phyloP scores from a whole-genome alignment of 2,329 filamentous ascomycete genomes.

The Hypoxylon sp. region DNA sequence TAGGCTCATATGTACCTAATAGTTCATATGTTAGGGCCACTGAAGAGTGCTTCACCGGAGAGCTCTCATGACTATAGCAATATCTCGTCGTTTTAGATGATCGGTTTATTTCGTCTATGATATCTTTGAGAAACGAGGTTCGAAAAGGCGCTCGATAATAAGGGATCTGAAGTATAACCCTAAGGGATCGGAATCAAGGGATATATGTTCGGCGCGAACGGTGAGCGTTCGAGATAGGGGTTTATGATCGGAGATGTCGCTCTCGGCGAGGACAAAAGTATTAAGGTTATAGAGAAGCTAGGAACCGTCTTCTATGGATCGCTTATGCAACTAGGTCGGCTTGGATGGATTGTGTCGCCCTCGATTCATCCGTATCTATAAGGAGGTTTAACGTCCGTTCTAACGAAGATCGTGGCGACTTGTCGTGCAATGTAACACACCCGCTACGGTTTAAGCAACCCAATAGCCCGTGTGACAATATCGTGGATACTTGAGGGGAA shows the following conservation, averaged over 20 bases:
- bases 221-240: constrained; percentile 14
- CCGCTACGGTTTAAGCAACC: constrained; percentile 25
- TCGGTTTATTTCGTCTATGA: constrained; percentile 53
- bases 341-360: constrained; percentile 25
- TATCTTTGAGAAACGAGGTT: constrained; percentile 60
- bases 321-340: constrained; percentile 15
- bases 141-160: constrained; percentile 70
- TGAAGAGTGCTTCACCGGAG: constrained; percentile 58
- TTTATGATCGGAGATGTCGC: constrained; percentile 22
- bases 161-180: constrained; percentile 67
- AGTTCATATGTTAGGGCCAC: constrained; percentile 65
- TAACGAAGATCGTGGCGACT: constrained; percentile 25
- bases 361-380: constrained; percentile 34
- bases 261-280: constrained; percentile 28
- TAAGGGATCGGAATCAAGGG: constrained; percentile 52
- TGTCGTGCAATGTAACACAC: constrained; percentile 39
- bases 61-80: constrained; percentile 59
- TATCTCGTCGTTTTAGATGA: constrained; percentile 50
- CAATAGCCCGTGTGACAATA: constrained; percentile 22
- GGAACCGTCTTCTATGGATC: constrained; percentile 25
- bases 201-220: constrained; percentile 33
- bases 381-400: constrained; percentile 34
- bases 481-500: constrained; percentile 18
- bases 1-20: constrained; percentile 58
- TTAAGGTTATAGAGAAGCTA: constrained; percentile 28